Conservation (phyloP, 2,329 filamentous ascomycete genomes). For the Juglanconis juglandina region DNA sequence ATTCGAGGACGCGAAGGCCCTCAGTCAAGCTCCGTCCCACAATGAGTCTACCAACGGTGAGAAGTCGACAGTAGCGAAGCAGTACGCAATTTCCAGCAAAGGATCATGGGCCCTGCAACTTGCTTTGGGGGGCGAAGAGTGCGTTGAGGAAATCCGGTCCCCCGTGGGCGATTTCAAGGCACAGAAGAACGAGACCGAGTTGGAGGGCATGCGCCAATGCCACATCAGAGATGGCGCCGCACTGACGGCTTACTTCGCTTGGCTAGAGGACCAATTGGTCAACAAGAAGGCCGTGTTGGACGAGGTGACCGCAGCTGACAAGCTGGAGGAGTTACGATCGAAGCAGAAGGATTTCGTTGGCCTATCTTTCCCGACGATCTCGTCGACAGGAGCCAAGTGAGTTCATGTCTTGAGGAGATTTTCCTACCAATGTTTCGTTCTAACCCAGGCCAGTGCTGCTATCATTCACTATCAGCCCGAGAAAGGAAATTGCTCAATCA, state of each 20-base stretch:
- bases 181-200: conserved; percentile 85
- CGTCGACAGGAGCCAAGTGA: conserved; percentile 77
- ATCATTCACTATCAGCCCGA: conserved; percentile 96
- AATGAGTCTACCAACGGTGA: conserved; percentile 21
- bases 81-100: conserved; percentile 82
- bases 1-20: conserved; percentile 69
- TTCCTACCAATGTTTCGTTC: not conserved
- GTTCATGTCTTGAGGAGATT: conserved; percentile 24
- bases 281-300: conserved; percentile 71
- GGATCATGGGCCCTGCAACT: conserved; percentile 91
- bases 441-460: conserved; percentile 65
- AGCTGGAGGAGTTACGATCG: conserved; percentile 73
- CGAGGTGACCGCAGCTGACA: conserved; percentile 88
- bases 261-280: conserved; percentile 86
- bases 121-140: conserved; percentile 78
- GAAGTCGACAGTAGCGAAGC: conserved; percentile 41
- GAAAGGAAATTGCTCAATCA: conserved; percentile 71
- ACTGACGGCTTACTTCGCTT: conserved; percentile 88
- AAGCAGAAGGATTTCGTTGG: conserved; percentile 75
- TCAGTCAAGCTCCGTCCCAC: conserved; percentile 45
- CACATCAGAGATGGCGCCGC: conserved; percentile 92
- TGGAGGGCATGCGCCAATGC: conserved; percentile 89
- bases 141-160: conserved; percentile 82
- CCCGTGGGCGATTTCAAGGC: conserved; percentile 89
- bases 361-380: conserved; percentile 93